Evolutionary conservation across 225 moss, liverwort and hornwort genomes (phyloP).

Genomic region (Pseudoscleropodium purum): DNA sequence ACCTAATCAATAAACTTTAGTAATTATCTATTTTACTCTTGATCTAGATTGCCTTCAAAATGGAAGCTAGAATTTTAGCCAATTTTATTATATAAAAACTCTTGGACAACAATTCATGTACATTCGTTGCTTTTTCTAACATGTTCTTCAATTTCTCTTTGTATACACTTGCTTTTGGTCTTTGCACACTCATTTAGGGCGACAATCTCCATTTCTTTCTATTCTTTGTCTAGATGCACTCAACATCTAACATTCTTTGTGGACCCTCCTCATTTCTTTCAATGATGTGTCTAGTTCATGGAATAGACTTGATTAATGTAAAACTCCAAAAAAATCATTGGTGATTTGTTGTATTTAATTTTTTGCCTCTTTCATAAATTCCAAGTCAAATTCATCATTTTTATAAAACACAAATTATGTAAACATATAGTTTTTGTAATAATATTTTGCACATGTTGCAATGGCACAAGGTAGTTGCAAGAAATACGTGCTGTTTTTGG

Average conservation of each 20-base stretch:
- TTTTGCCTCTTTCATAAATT: background rate
- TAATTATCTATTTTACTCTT: background rate
- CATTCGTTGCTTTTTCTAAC: background rate
- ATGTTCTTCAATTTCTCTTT: rapidly evolving
- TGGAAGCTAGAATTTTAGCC: background rate
- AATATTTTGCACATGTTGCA: background rate
- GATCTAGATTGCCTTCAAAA: background rate
- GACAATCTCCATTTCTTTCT: background rate
- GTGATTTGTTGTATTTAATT: background rate
- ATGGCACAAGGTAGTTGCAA: no score
- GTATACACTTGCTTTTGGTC: background rate
- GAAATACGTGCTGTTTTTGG: no score
- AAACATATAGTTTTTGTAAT: no score
- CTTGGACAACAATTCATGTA: background rate
- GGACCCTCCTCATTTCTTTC: rapidly evolving
- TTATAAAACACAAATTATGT: background rate
- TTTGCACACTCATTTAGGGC: background rate
- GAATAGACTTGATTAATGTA: background rate
- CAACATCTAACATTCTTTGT: background rate
- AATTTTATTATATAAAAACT: background rate
- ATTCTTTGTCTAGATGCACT: background rate
- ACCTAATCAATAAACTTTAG: no score
- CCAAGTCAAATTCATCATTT: background rate
- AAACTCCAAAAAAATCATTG: background rate
- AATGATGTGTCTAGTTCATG: background rate